Conservation (phyloP, 164 flowering plant species). For the Piper longum region DNA sequence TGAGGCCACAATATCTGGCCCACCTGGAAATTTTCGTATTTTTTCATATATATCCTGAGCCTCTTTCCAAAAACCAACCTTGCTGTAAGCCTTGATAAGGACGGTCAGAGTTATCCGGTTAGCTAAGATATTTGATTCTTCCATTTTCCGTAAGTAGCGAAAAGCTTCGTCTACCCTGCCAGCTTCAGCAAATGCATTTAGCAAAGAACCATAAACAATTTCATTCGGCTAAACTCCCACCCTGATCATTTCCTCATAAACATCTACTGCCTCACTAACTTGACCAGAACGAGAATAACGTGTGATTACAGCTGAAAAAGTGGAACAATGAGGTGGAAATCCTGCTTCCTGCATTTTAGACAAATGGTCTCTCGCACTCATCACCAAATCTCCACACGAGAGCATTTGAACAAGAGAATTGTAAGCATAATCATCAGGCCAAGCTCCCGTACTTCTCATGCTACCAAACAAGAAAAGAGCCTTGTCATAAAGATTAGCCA, state of each 20-base stretch:
- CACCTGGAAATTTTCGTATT: conserved; percentile 44
- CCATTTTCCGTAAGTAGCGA: conserved; percentile 43
- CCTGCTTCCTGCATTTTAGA: conserved; percentile 62
- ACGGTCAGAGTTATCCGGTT: conserved; percentile 67
- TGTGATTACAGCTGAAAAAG: conserved; percentile 68
- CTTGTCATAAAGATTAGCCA: conserved; percentile 57
- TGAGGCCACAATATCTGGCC: conserved; percentile 65
- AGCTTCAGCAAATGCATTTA: conserved; percentile 69
- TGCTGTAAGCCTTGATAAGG: conserved; percentile 68
- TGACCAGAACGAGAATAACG: conserved; percentile 40
- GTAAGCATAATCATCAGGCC: conserved; percentile 85
- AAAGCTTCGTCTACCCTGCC: conserved; percentile 63
- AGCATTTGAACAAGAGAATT: conserved; percentile 79
- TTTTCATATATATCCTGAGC: conserved; percentile 44
- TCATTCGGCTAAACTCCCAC: conserved; percentile 62
- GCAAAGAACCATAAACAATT: conserved; percentile 63
- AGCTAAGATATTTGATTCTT: conserved; percentile 40
- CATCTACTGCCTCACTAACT: conserved; percentile 48
- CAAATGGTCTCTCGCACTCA: conserved; percentile 39
- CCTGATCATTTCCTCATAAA: conserved; percentile 45
- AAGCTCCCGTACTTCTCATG: conserved; percentile 70
- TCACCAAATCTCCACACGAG: conserved; percentile 46
- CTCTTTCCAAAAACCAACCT: conserved; percentile 50
- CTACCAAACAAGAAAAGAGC: conserved; percentile 54
- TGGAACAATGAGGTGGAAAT: conserved; percentile 43